Evolutionary conservation across 2,329 filamentous ascomycete genomes (phyloP), one percentile per base, ranked within the genome.

Genomic region (Aspergillus sergii): DNA sequence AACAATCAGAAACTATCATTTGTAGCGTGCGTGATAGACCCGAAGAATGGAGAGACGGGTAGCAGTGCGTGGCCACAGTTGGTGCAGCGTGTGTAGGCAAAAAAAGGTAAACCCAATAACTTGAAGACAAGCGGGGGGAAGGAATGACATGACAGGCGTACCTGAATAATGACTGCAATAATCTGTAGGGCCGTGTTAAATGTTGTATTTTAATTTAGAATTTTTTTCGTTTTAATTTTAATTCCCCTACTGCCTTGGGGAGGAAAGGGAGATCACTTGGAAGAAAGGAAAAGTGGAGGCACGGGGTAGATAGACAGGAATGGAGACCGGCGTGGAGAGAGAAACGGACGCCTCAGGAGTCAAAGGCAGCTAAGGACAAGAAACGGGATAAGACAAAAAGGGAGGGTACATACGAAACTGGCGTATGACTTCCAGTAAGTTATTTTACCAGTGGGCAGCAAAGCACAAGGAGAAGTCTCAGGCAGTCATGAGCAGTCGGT

Each of bases 251-350:
- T 30, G 55, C 30, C 48, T 21, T 55, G 36, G 56, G 58, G 59
- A 54, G 57, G 57, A 32, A 50, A 64, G 59, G 68, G 62, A 58
- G 61, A 61, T 68, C 51, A 62, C 61, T 65, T 66, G 60, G 59
- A 59, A 69, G 66, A 65, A 43, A 58, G 62, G 63, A 63, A 60
- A 66, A 73, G 72, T 73, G 72, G 72, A 74, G 72, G 72, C 68
- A 65, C 62, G 59, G 62, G 64, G 64, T 61, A 64, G 61, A 66
- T 64, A 60, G 65, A 56, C 64, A 69, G 62, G 69, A 72, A 72
- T 69, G 69, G 68, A 62, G 66, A 66, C 63, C 56, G 58, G 59
- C 69, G 69, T 69, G 68, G 70, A 71, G 66, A 66, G 66, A 64
- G 60, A 57, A 59, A 59, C 62, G 61, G 51, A 64, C 57, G 63